These are phyloP conservation scores for Ogataea corticis DNA, from an alignment of 805 yeast species.

Conservation along the genomic window DNA sequence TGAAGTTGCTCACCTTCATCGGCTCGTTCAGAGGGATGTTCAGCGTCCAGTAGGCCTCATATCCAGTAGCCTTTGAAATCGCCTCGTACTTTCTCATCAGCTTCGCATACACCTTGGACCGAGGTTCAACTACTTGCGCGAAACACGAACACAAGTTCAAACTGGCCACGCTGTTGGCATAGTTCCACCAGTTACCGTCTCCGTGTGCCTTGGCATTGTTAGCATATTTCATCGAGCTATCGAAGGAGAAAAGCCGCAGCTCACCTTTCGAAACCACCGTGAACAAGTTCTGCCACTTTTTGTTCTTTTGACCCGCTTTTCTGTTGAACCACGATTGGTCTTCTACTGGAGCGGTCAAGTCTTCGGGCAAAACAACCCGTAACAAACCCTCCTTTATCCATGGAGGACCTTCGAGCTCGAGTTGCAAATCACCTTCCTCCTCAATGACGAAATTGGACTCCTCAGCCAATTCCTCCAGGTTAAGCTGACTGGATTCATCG, in stretches of 20 bases:
- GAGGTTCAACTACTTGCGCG: slow-evolving; percentile 45
- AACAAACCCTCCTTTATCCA: slow-evolving; percentile 76
- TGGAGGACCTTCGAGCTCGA: slow-evolving; percentile 73
- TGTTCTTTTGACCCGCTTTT: slow-evolving; percentile 1
- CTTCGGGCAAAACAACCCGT: slow-evolving; percentile 31
- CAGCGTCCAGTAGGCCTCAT: slow-evolving; percentile 51
- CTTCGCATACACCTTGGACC: slow-evolving; percentile 21
- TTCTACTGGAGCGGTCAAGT: neutral
- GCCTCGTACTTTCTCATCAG: slow-evolving; percentile 15
- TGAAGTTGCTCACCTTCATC: slow-evolving; percentile 27
- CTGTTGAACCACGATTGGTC: slow-evolving; percentile 1
- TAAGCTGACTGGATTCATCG: slow-evolving; percentile 14
- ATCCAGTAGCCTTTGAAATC: slow-evolving; percentile 35
- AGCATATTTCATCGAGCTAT: slow-evolving; percentile 17
- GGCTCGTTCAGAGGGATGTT: slow-evolving; percentile 49
- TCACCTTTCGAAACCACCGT: slow-evolving; percentile 73
- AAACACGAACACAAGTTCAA: slow-evolving; percentile 53
- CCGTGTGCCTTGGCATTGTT: slow-evolving; percentile 21
- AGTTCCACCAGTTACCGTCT: slow-evolving; percentile 70
- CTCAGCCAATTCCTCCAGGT: slow-evolving; percentile 2
- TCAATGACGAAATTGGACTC: slow-evolving; percentile 24
- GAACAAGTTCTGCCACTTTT: slow-evolving; percentile 51
- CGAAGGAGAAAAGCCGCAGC: slow-evolving; percentile 56
- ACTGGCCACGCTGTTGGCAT: slow-evolving; percentile 56
- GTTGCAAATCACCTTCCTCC: slow-evolving; percentile 55